Evolutionary conservation across 2,329 filamentous ascomycete genomes (phyloP), one percentile per base, ranked within the genome.

Genomic region (Xylariaceae sp.): DNA sequence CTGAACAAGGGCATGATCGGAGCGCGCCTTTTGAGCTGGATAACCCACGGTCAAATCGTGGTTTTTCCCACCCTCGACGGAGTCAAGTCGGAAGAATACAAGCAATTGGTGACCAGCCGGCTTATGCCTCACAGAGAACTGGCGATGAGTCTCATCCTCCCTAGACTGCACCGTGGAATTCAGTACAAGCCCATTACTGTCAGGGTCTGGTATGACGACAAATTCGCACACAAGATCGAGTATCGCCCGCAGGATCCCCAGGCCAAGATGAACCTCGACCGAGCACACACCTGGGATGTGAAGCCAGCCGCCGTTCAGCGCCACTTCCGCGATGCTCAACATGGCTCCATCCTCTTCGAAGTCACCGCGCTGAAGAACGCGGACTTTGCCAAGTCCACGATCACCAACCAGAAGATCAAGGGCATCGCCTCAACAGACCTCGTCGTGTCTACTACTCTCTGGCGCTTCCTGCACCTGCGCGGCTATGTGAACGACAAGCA

Each of bases 401-500:
- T 85, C 32, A 66, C 74, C 16, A 73, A 69, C 35, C 76, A 71
- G 44, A 70, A 65, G 48, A 53, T 60, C 11, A 75, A 70, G 38
- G 75, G 80, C n/a, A 75, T 81, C 42, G 71, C 82, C 31, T 68
- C 67, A 15, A 55, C 60, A 12, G 83, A 92, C 50, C 72, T 90
- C 35, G 64, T 87, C 35, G 60, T 70, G 6, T 75, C 75, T 13
- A 85, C 94, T 49, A 76, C 81, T 5, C 72, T 90, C 38, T 95
- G 87, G 83, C 77, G 88, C 35, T 92, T 95, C 59, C 70, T 98
- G 15, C 86, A 94, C 53, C 70, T 96, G 31, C 78, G 89, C 38
- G 88, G 82, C 16, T 98, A 95, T 51, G 70, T 94, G 29, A 77
- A 92, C 46, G 70, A 79, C 32, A 68, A 75, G 30, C 90, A 96